phyloP scores from a whole-genome alignment of 805 yeast species.

The Peterozyma toletana region DNA sequence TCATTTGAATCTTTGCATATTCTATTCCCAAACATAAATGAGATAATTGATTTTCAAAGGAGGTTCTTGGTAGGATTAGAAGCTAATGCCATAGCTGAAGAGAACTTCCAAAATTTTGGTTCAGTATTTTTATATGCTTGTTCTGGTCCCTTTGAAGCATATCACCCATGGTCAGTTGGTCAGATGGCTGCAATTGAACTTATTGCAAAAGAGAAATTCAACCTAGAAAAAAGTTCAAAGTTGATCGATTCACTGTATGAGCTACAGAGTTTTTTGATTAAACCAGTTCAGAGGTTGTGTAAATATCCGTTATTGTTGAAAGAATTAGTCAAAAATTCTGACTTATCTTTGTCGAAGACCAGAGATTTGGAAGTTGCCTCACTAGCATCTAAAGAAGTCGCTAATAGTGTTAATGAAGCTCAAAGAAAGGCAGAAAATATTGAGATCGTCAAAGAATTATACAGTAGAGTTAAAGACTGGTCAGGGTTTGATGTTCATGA shows the following conservation, averaged over 20 bases:
- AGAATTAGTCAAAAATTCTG: conserved; percentile 65
- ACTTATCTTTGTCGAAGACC: conserved; percentile 41
- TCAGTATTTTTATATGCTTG: conserved; percentile 83
- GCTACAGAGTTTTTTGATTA: conserved; percentile 79
- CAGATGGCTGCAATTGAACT: conserved; percentile 83
- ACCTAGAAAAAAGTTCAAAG: conserved; percentile 44
- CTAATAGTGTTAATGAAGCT: conserved; percentile 84
- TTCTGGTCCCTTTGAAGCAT: conserved; percentile 69
- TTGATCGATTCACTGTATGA: conserved; percentile 83
- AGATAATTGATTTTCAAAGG: conserved; percentile 86
- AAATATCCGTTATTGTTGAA: conserved; percentile 82
- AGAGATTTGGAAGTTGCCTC: conserved; percentile 68
- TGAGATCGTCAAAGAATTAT: conserved; percentile 58
- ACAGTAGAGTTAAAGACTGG: conserved; percentile 83
- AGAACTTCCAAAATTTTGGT: conserved; percentile 78
- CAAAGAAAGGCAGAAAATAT: conserved; percentile 88
- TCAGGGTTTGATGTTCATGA: conserved; percentile 73
- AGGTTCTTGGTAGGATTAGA: conserved; percentile 84
- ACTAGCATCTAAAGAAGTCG: conserved; percentile 74
- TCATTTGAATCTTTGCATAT: conserved; percentile 74
- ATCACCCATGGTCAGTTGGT: conserved; percentile 92
- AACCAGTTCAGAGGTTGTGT: conserved; percentile 95
- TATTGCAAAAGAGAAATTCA: conserved; percentile 54
- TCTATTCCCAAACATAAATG: conserved; percentile 78
- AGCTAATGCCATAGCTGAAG: conserved; percentile 72